Evolutionary conservation across 208 protist species (phyloP).

Genomic region (Porcisia deanei): DNA sequence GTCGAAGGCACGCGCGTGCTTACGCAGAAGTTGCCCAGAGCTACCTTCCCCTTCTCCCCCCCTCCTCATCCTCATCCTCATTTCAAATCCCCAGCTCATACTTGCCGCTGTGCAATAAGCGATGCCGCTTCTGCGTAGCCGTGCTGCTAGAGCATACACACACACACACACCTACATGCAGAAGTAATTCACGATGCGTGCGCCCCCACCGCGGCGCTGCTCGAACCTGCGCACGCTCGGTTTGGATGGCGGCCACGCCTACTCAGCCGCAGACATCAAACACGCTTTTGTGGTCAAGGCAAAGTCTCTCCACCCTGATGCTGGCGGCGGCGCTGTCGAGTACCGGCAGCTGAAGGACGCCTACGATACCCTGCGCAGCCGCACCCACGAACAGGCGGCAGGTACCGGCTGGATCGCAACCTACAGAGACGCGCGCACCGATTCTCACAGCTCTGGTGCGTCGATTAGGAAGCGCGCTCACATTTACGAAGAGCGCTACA

Average conservation of each 20-base stretch:
- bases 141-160: background rate
- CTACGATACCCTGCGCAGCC: conserved; percentile 27
- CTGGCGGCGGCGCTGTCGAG: conserved; percentile 32
- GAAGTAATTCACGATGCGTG: background rate
- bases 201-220: background rate
- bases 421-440: background rate
- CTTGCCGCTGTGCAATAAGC: background rate
- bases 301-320: conserved; percentile 44
- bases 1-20: background rate
- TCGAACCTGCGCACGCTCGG: conserved; percentile 28
- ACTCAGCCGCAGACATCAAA: conserved; percentile 41
- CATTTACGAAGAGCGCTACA: conserved; percentile 24
- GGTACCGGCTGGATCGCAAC: background rate
- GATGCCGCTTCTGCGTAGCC: too few relatives aligned
- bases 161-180: background rate
- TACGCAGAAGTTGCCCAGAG: background rate
- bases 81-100: conserved; percentile 1
- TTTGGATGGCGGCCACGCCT: conserved; percentile 9
- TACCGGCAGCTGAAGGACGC: conserved; percentile 45
- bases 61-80: conserved; percentile 20
- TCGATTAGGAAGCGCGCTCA: background rate
- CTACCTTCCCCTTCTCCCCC: background rate
- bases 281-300: conserved; percentile 30
- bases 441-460: background rate
- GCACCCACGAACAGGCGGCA: background rate